phyloP scores from a whole-genome alignment of 352 stramenopile species.

The Bremia lactucae region DNA sequence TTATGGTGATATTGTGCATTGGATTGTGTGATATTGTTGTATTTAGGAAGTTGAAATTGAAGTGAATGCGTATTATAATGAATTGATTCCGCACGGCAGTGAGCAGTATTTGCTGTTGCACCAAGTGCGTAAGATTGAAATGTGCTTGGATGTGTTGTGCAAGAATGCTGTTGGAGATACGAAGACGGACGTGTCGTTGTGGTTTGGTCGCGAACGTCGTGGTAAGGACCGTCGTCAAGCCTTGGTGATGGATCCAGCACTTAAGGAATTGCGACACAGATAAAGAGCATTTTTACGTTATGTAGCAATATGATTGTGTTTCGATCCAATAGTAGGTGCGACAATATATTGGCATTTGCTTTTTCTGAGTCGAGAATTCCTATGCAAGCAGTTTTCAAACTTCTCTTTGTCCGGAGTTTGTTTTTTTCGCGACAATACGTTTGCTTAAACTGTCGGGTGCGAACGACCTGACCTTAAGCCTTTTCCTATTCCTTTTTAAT shows the following conservation, averaged over 20 bases:
- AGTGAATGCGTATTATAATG: slow-evolving; percentile 60
- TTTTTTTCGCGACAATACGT: slow-evolving; percentile 83
- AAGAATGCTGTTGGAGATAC: slow-evolving; percentile 20
- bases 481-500: slow-evolving; percentile 92
- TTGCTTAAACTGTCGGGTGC: slow-evolving; percentile 86
- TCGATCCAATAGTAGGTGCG: too few species aligned
- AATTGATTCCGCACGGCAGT: slow-evolving; percentile 34
- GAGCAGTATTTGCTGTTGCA: slow-evolving; percentile 52
- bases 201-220: slow-evolving; percentile 49
- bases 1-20: neutral
- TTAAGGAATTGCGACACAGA: slow-evolving; percentile 50
- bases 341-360: too few species aligned
- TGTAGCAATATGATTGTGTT: too few species aligned
- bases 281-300: too few species aligned
- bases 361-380: slow-evolving; percentile 95
- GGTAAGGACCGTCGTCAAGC: slow-evolving; percentile 63
- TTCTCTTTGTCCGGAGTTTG: slow-evolving; percentile 90
- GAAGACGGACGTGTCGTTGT: slow-evolving; percentile 22
- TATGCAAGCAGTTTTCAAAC: slow-evolving; percentile 88
- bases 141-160: slow-evolving; percentile 53
- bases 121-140: slow-evolving; percentile 57
- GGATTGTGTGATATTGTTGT: neutral
- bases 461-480: slow-evolving; percentile 85
- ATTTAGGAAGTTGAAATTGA: slow-evolving; percentile 64
- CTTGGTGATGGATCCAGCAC: slow-evolving; percentile 50